Conservation (phyloP, 768 basidiomycete species). For the Amanita polypyramis region DNA sequence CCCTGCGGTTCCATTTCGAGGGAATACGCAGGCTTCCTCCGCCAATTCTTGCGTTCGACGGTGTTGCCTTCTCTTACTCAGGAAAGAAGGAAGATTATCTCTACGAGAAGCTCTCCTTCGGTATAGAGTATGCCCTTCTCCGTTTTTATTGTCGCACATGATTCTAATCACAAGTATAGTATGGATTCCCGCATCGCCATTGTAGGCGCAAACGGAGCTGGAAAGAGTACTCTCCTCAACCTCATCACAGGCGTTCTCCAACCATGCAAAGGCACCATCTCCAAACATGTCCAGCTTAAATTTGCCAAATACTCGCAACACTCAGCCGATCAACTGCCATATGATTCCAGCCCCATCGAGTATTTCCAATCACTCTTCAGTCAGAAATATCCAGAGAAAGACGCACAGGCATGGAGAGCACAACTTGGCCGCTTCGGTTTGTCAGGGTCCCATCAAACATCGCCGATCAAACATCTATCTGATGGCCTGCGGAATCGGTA, state of each 20-base stretch:
- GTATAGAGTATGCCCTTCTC: conserved; percentile 53
- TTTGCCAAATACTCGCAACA: conserved; percentile 99
- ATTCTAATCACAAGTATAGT: conserved; percentile 59
- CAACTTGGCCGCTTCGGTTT: conserved; percentile 96
- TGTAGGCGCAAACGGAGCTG: conserved; percentile 87
- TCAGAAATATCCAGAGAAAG: conserved; percentile 89
- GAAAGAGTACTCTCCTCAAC: conserved; percentile 86
- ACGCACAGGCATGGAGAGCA: conserved; percentile 84
- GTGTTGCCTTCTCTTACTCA: conserved; percentile 93
- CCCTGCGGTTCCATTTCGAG: conserved; percentile 88
- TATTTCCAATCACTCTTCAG: conserved; percentile 80
- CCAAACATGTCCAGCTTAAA: conserved; percentile 84
- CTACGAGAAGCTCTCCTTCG: conserved; percentile 80
- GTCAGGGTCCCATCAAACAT: conserved; percentile 86
- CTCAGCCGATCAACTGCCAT: conserved; percentile 96
- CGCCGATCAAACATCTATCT: conserved; percentile 88
- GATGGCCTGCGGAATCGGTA: conserved; percentile 95
- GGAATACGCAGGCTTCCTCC: conserved; percentile 89
- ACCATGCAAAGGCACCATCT: conserved; percentile 77
- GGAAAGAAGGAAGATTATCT: conserved; percentile 82
- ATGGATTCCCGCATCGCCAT: conserved; percentile 91
- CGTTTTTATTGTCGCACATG: not conserved
- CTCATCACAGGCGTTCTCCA: conserved; percentile 78
- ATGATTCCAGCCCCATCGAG: conserved; percentile 83
- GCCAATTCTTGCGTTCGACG: conserved; percentile 93